Evolutionary conservation across 129 eudicot genomes (phyloP).

Genomic region (Pulicaria dysenterica): DNA sequence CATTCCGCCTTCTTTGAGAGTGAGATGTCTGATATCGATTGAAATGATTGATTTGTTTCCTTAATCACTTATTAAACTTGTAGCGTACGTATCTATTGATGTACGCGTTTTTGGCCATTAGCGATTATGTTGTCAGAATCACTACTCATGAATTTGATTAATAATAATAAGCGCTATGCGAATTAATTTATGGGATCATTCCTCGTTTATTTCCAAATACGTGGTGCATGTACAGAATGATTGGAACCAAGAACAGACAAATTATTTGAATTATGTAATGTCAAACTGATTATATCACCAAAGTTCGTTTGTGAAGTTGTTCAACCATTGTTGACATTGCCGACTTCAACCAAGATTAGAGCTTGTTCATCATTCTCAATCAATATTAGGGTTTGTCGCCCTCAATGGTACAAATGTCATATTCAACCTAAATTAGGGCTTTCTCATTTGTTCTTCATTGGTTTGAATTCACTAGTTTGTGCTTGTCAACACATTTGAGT

Average conservation of each 20-base stretch:
- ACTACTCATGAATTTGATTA: background rate
- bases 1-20: conserved; percentile 82
- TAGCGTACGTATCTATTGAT: conserved; percentile 18
- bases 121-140: conserved; percentile 9
- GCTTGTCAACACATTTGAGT: too few species aligned
- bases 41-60: background rate
- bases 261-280: background rate
- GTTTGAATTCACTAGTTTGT: too few species aligned
- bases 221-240: background rate
- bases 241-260: background rate
- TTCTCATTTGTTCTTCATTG: too few species aligned
- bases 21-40: conserved; percentile 37
- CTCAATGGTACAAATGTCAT: too few species aligned
- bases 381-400: too few species aligned
- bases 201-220: background rate
- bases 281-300: too few species aligned
- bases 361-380: too few species aligned
- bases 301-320: too few species aligned
- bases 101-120: conserved; percentile 10
- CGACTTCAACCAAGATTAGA: too few species aligned
- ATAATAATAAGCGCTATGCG: background rate
- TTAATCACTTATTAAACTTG: background rate
- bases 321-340: too few species aligned
- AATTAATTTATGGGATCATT: background rate
- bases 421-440: too few species aligned